Conservation (phyloP, 140 eudicot species). For the Anethum foeniculum region DNA sequence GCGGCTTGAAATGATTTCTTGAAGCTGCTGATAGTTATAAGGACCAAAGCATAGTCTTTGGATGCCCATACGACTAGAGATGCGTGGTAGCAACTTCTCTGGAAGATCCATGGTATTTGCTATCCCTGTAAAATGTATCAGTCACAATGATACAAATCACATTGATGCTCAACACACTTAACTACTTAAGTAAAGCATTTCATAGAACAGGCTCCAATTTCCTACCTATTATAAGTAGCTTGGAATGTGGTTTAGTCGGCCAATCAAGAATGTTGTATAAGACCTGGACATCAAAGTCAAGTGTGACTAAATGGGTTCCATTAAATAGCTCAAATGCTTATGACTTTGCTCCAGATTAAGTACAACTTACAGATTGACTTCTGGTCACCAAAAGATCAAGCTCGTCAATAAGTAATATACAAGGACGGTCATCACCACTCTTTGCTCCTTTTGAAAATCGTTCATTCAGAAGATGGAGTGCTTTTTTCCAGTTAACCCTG, state of each 20-base stretch:
- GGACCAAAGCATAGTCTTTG: conserved; percentile 95
- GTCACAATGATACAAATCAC: conserved; percentile 1
- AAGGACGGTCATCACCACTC: conserved; percentile 60
- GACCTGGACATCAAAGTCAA: conserved; percentile 39
- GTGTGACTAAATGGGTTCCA: neutral
- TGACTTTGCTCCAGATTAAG: neutral
- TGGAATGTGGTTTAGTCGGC: conserved; percentile 94
- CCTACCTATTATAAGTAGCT: conserved; percentile 80
- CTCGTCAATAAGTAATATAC: conserved; percentile 94
- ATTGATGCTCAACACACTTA: conserved; percentile 4
- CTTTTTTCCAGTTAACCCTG: conserved; percentile 89
- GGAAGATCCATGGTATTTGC: conserved; percentile 99
- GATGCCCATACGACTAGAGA: conserved; percentile 96
- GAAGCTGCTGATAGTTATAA: conserved; percentile 88
- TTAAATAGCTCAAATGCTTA: neutral
- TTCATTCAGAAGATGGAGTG: conserved; percentile 76
- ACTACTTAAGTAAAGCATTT: neutral
- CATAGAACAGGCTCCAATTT: neutral
- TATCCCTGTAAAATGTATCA: conserved; percentile 46
- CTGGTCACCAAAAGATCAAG: conserved; percentile 90
- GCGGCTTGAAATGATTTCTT: conserved; percentile 86
- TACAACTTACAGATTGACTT: conserved; percentile 67
- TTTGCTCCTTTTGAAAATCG: conserved; percentile 66
- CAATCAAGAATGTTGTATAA: conserved; percentile 98
- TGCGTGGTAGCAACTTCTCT: conserved; percentile 90